Evolutionary conservation across 2,329 filamentous ascomycete species (phyloP).

Genomic region (Colletotrichum tropicicola): DNA sequence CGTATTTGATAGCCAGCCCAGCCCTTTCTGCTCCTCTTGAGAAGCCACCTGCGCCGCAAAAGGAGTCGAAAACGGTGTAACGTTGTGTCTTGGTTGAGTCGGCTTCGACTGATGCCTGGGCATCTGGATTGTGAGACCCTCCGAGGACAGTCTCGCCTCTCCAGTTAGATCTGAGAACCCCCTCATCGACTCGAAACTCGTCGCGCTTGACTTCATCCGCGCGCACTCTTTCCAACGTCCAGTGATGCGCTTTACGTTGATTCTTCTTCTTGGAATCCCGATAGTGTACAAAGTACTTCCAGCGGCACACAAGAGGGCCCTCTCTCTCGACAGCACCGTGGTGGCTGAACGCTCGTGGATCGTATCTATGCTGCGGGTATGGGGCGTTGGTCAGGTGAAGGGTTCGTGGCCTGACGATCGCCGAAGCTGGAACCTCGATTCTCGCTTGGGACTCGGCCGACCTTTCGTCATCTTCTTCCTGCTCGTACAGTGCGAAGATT

Average conservation of each 20-base stretch:
- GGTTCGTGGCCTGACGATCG: slow-evolving; percentile 49
- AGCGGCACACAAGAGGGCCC: slow-evolving; percentile 61
- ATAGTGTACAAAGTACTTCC: slow-evolving; percentile 50
- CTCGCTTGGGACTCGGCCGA: slow-evolving; percentile 44
- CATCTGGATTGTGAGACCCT: slow-evolving; percentile 39
- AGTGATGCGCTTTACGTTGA: slow-evolving; percentile 40
- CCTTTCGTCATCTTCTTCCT: slow-evolving; percentile 45
- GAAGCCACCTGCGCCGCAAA: slow-evolving; percentile 77
- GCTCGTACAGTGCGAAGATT: slow-evolving; percentile 51
- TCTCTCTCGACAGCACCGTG: slow-evolving; percentile 35
- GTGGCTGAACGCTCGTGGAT: slow-evolving; percentile 31
- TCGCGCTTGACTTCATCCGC: slow-evolving; percentile 39
- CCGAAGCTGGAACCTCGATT: slow-evolving; percentile 49
- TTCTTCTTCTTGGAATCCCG: slow-evolving; percentile 35
- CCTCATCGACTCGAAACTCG: slow-evolving; percentile 40
- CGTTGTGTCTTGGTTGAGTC: slow-evolving; percentile 43
- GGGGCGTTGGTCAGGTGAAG: slow-evolving; percentile 65
- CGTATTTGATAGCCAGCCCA: slow-evolving; percentile 68
- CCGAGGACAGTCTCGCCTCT: slow-evolving; percentile 48
- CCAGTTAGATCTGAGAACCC: slow-evolving; percentile 44
- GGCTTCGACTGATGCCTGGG: background rate
- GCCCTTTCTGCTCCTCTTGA: slow-evolving; percentile 68
- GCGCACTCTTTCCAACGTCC: slow-evolving; percentile 44
- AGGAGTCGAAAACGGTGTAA: slow-evolving; percentile 77
- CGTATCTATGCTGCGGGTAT: slow-evolving; percentile 49